A percentile compares a stretch with the other conserved stretches of the same genome.
Evolutionary conservation across 176 grass and related monocot genomes (phyloP).

Genomic region (Carex myosuroides): DNA sequence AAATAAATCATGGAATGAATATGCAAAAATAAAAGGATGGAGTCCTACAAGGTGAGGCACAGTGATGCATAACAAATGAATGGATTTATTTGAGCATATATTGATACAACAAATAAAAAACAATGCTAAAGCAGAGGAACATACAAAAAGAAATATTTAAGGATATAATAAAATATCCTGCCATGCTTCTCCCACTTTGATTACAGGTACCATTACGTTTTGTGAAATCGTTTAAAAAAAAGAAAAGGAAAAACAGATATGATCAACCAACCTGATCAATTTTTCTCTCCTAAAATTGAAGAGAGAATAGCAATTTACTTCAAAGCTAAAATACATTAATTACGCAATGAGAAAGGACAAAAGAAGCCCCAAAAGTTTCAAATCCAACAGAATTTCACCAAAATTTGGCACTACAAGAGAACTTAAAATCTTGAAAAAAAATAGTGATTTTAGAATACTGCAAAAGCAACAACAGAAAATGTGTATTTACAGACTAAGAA

Average conservation of each 20-base stretch:
- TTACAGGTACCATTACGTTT: background rate
- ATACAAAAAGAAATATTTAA: background rate
- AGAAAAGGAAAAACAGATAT: background rate
- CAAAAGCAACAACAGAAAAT: background rate
- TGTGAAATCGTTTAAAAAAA: background rate
- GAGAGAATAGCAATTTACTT: background rate
- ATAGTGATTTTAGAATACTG: background rate
- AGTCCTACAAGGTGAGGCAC: background rate
- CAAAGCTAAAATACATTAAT: background rate
- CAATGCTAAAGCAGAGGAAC: background rate
- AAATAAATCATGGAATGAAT: background rate
- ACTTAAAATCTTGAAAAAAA: background rate
- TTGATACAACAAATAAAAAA: background rate
- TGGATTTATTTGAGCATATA: background rate
- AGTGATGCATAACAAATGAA: background rate
- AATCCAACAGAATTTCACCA: background rate
- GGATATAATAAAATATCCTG: background rate
- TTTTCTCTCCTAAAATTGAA: background rate
- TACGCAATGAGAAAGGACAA: background rate
- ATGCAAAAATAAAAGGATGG: background rate
- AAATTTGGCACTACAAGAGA: background rate
- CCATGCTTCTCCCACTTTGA: background rate
- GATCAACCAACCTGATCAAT: background rate
- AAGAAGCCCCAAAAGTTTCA: background rate
- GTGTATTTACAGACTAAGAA: background rate